Conservation (phyloP, 345 rosid genomes). For the Pugionium cornutum region DNA sequence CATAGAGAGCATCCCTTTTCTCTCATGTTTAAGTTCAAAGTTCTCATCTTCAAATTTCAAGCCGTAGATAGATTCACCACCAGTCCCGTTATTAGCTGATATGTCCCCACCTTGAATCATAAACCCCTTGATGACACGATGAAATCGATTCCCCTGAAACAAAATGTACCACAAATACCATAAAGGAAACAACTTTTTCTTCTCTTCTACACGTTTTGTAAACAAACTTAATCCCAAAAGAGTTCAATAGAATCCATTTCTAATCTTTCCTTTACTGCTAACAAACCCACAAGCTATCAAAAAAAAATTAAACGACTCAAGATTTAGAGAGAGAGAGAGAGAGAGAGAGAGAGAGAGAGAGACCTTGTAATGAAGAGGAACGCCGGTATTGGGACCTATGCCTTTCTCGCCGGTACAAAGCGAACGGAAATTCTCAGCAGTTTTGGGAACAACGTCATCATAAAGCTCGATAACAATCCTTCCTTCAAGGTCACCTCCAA, state of each 20-base stretch:
- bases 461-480: slow-evolving; percentile 82
- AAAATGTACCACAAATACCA: slow-evolving; percentile 9
- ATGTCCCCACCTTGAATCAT: slow-evolving; percentile 97
- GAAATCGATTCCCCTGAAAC: slow-evolving; percentile 77
- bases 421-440: slow-evolving; percentile 90
- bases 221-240: too few relatives aligned
- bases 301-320: too few relatives aligned
- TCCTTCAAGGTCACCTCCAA: slow-evolving; percentile 92
- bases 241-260: too few relatives aligned
- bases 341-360: neutral
- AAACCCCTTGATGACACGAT: slow-evolving; percentile 80
- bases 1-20: slow-evolving; percentile 96
- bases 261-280: too few relatives aligned
- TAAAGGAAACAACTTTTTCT: neutral
- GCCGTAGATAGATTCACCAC: slow-evolving; percentile 94
- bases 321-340: neutral
- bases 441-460: slow-evolving; percentile 81
- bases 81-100: slow-evolving; percentile 86
- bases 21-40: slow-evolving; percentile 84
- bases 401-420: slow-evolving; percentile 96
- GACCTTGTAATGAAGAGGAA: slow-evolving; percentile 91
- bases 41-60: slow-evolving; percentile 90
- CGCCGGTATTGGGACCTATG: slow-evolving; percentile 70
- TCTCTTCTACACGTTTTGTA: too few relatives aligned
- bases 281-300: too few relatives aligned